Percentiles rank a stretch among this genome's conserved stretches.
These are phyloP conservation scores for Pseudomassariella vexata DNA, from an alignment of 2,329 filamentous ascomycete genomes.

Conservation along the genomic window DNA sequence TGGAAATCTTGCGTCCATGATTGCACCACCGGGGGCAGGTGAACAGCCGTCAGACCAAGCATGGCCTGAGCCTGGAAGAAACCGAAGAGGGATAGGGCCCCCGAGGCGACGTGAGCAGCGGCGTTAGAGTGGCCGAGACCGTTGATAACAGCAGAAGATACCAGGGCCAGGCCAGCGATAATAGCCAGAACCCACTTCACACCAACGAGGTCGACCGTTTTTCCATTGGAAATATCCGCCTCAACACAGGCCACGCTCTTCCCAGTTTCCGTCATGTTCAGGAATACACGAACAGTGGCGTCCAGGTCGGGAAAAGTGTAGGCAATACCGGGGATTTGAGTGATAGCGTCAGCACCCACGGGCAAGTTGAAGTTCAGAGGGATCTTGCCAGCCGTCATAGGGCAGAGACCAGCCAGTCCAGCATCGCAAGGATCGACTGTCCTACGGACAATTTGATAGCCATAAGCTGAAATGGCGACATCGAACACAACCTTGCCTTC, in stretches of 20 bases:
- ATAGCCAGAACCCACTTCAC: constrained; percentile 78
- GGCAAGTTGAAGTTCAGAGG: constrained; percentile 64
- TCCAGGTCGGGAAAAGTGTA: constrained; percentile 81
- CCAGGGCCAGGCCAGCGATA: constrained; percentile 68
- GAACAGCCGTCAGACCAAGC: constrained; percentile 69
- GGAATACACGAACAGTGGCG: constrained; percentile 66
- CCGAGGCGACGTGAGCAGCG: constrained; percentile 79
- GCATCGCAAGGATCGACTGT: constrained; percentile 71
- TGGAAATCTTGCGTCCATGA: constrained; percentile 90
- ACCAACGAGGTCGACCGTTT: constrained; percentile 74
- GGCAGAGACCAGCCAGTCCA: constrained; percentile 72
- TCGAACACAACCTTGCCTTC: constrained; percentile 77
- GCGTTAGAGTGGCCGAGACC: constrained; percentile 82
- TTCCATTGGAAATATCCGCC: constrained; percentile 74
- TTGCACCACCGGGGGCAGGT: constrained; percentile 72
- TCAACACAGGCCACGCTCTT: constrained; percentile 70
- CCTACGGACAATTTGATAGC: constrained; percentile 63
- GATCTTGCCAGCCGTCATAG: constrained; percentile 82
- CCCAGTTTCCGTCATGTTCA: constrained; percentile 57
- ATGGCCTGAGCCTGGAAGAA: constrained; percentile 87
- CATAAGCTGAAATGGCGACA: constrained; percentile 74
- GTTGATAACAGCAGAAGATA: constrained; percentile 75
- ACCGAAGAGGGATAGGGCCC: constrained; percentile 75
- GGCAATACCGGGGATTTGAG: constrained; percentile 67
- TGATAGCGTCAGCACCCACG: constrained; percentile 48